Evolutionary conservation across 345 rosid genomes (phyloP).

Genomic region (Lumnitzera littorea): DNA sequence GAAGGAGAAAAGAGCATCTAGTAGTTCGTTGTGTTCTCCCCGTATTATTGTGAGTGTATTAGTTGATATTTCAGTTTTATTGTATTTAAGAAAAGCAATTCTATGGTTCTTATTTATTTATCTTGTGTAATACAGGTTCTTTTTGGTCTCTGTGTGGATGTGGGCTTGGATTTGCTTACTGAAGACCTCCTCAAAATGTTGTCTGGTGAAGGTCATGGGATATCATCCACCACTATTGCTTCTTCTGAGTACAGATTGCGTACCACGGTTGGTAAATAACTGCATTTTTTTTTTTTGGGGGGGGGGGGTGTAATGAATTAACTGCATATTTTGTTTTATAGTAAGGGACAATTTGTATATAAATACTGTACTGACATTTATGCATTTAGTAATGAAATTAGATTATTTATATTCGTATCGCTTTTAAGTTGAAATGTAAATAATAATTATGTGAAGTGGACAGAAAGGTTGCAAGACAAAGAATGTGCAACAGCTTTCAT

Average conservation of each 20-base stretch:
- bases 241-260: slow-evolving; percentile 69
- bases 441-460: too few species aligned
- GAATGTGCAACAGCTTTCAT: too few species aligned
- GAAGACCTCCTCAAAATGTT: slow-evolving; percentile 47
- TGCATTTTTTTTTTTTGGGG: neutral
- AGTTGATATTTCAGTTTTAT: neutral
- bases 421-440: too few species aligned
- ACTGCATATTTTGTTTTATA: neutral
- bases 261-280: slow-evolving; percentile 45
- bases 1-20: slow-evolving; percentile 69
- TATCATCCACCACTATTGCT: slow-evolving; percentile 41
- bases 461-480: too few species aligned
- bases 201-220: slow-evolving; percentile 31
- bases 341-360: too few species aligned
- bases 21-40: slow-evolving; percentile 53
- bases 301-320: neutral
- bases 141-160: slow-evolving; percentile 68
- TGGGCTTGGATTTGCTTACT: slow-evolving; percentile 45
- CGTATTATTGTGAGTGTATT: slow-evolving; percentile 62
- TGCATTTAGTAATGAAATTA: too few species aligned
- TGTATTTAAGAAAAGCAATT: neutral
- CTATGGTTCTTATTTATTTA: too few species aligned
- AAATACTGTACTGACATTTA: too few species aligned
- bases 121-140: slow-evolving; percentile 43
- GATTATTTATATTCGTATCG: too few species aligned